Percentiles rank a stretch among this genome's conserved stretches.
phyloP scores from a whole-genome alignment of 2,329 filamentous ascomycete species.

The Sodiomyces alkalinus region DNA sequence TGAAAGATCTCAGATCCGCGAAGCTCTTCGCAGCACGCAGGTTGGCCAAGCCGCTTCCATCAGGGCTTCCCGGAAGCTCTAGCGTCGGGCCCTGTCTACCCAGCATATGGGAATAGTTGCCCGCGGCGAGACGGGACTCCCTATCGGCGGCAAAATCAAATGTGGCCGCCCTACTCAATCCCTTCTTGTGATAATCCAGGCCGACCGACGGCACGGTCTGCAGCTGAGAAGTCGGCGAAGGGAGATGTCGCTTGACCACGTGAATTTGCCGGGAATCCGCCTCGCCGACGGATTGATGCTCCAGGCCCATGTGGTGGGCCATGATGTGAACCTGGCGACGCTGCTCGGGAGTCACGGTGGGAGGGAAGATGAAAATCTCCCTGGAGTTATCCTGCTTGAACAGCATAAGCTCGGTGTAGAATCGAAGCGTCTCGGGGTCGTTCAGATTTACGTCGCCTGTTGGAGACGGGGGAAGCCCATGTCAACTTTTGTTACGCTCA shows the following conservation, averaged over 20 bases:
- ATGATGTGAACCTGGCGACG: slow-evolving; percentile 86
- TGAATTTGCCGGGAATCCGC: slow-evolving; percentile 83
- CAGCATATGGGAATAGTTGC: slow-evolving; percentile 56
- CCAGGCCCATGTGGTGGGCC: slow-evolving; percentile 86
- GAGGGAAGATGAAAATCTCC: slow-evolving; percentile 73
- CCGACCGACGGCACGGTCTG: slow-evolving; percentile 47
- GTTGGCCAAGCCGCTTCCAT: slow-evolving; percentile 46
- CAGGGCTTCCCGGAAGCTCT: slow-evolving; percentile 70
- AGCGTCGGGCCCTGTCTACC: slow-evolving; percentile 75
- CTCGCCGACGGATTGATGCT: slow-evolving; percentile 78
- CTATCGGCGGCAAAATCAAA: slow-evolving; percentile 85
- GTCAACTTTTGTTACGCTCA: too few relatives aligned
- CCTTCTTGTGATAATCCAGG: slow-evolving; percentile 65
- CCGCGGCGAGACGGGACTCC: slow-evolving; percentile 47
- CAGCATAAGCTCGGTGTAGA: slow-evolving; percentile 77
- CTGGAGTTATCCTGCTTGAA: slow-evolving; percentile 70
- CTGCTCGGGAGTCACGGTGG: slow-evolving; percentile 66
- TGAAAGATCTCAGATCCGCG: slow-evolving; percentile 87
- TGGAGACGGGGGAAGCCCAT: not conserved
- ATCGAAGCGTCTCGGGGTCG: slow-evolving; percentile 71
- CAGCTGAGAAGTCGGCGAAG: slow-evolving; percentile 37
- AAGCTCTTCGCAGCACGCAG: slow-evolving; percentile 92
- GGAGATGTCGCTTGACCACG: slow-evolving; percentile 55
- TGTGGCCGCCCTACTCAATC: slow-evolving; percentile 85
- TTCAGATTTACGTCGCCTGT: slow-evolving; percentile 70